Conservation (phyloP, 2,329 filamentous ascomycete species). For the Achaetomium macrosporum region DNA sequence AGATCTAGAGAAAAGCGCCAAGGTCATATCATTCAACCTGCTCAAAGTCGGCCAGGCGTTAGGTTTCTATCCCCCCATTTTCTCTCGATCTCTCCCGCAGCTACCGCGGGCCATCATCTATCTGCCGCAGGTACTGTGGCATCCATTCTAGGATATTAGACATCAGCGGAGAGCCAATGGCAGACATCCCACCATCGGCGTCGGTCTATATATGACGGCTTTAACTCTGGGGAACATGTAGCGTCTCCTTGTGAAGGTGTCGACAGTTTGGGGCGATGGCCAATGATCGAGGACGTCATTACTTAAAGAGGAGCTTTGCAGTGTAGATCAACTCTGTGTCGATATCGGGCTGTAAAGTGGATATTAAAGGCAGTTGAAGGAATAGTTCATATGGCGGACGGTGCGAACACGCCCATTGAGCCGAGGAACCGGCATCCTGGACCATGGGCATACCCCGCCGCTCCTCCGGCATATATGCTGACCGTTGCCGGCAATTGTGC, state of each 20-base stretch:
- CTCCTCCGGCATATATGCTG: slow-evolving; percentile 1
- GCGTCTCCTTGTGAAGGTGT: not conserved
- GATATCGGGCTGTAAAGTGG: not conserved
- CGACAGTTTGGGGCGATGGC: not conserved
- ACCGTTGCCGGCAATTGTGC: too few species aligned
- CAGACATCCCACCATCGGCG: too few species aligned
- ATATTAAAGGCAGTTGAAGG: not conserved
- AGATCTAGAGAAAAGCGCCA: not conserved
- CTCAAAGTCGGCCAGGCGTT: too few species aligned
- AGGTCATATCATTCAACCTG: not conserved
- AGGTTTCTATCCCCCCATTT: too few species aligned
- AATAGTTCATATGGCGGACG: not conserved
- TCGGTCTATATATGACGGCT: too few species aligned
- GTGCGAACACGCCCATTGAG: not conserved
- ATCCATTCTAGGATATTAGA: too few species aligned
- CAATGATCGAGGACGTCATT: not conserved
- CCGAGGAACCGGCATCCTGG: not conserved
- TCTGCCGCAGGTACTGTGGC: too few species aligned
- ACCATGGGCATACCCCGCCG: too few species aligned
- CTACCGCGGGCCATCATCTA: too few species aligned
- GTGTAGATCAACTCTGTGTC: not conserved
- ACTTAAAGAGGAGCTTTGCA: not conserved
- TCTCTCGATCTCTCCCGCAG: too few species aligned
- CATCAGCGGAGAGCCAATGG: too few species aligned
- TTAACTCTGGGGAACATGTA: too few species aligned